phyloP scores from a whole-genome alignment of 139 green algal species.

The Astrephomene gubernaculifera region DNA sequence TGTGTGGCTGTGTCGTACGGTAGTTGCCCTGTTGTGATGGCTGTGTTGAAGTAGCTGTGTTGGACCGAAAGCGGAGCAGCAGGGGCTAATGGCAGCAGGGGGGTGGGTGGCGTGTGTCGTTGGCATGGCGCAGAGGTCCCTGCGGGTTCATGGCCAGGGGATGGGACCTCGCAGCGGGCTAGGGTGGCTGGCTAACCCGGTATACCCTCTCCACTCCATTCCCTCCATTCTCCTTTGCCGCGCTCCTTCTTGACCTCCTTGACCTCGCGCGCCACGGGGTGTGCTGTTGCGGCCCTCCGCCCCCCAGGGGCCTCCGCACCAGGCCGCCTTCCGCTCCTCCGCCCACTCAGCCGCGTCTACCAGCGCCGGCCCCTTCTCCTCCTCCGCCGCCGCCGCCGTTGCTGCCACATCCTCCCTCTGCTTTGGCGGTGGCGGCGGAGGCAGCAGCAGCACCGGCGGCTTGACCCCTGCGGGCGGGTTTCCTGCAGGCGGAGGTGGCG shows the following conservation, averaged over 20 bases:
- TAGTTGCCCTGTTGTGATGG: background rate
- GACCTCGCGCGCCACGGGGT: too few species aligned
- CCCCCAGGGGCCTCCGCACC: background rate
- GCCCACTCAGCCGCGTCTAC: too few species aligned
- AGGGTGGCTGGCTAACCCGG: too few species aligned
- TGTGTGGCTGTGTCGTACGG: too few species aligned
- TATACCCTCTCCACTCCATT: too few species aligned
- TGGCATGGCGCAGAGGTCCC: background rate
- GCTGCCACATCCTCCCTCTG: background rate
- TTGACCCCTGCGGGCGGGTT: too few species aligned
- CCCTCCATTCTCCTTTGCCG: too few species aligned
- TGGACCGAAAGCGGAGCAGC: background rate
- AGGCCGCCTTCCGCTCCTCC: too few species aligned
- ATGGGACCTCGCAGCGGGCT: too few species aligned
- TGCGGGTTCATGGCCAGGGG: background rate
- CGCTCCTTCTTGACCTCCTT: too few species aligned
- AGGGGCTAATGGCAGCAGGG: background rate
- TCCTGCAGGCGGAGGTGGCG: background rate
- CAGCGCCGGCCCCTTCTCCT: too few species aligned
- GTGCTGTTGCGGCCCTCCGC: background rate
- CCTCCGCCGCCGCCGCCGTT: background rate
- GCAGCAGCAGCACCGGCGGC: constrained; percentile 2
- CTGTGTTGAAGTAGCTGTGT: background rate
- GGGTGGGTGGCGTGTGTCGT: background rate
- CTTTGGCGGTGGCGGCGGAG: too few species aligned